Base-by-base conservation (phyloP, 2,329 filamentous ascomycete species). In the Arachnomyces sp. region DNA sequence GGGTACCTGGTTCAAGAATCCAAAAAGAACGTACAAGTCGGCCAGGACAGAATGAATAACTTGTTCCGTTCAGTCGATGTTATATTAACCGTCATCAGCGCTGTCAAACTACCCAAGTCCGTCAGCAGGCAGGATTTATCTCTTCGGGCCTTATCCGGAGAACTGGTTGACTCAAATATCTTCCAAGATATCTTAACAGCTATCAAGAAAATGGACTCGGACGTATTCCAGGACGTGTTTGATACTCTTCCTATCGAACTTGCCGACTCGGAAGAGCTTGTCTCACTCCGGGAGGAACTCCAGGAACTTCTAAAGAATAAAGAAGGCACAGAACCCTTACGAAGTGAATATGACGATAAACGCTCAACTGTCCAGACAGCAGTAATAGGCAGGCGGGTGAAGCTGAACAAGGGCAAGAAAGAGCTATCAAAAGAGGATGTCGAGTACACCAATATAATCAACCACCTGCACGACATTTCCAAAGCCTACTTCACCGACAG, bases 271-370 rank as follows among this genome's bases (percentile, higher is more conserved):
- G 38, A 52, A 11, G 45, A 56, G 4, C 59, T 79, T 11, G 48
- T 54, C 25, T 55, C 58, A 7, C 58, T 77, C 15, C 57, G 69
- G n/a, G 53, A 60, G 16, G 60, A 72, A 34, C 63, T 81, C 28
- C 61, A 67, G 32, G 52, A 53, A 9, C 56, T 84, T 4, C 53
- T 71, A 15, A 53, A 61, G 28, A 61, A 61, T 32, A 68, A 74
- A 12, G 57, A 69, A 34, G 59, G 66, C 33, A 64, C 69, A 7
- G 67, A 66, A 29, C 61, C 70, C 3, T 70, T 93, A 20, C 79
- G 81, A 46, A 93, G 81, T 63, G 82, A 81, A 56, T 84, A 92
- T 59, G 81, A 81, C 50, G 73, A 82, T 8, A 80, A 82, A 31
- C 70, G 71, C 48, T 68, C 72, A 3, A 71, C 69, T 13, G 56